Base-by-base conservation (phyloP, 805 yeast genomes). In the Candida dajiaensis region DNA sequence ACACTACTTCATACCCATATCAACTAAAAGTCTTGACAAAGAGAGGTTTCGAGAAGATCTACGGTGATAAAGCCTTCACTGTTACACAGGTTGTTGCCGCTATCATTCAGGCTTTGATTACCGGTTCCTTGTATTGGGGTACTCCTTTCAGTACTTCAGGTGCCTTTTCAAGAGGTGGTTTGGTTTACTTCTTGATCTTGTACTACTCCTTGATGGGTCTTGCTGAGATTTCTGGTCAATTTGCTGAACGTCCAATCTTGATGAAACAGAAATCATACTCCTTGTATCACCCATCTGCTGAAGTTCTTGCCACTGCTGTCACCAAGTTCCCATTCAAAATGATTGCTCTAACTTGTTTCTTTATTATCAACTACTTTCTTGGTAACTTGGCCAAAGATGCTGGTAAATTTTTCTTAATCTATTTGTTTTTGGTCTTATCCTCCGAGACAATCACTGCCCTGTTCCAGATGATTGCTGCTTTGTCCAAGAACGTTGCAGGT, bases 251-350 rank as follows among this genome's bases (percentile, higher is more conserved):
- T 52, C 76, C 81, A 41, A 78, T 86, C 51, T 73, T 83, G 23
- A 76, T 76, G 56, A 85, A 86, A 58, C 95, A 86, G 62, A 80
- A 81, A 58, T 73, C 76, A 39, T 86, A 82, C 54, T 81, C 88
- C 0, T 73, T 85, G 48, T 87, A 83, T 62, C 80, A 81, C 48
- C 89, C 90, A 6, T 74, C 89, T 9, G 81, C 87, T 4, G 94
- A 86, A 60, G 85, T 88, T 1, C 53, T 85, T 8, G 83, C 89
- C 0, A 67, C 78, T 7, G 68, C 78, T 38, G 44, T 83, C 4
- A 73, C 86, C 3, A 83, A 79, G 44, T 64, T 85, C 49, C 90
- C 92, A 3, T 70, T 78, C 46, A 84, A 84, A 63, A 51, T 77
- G 29, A 51, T 72, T 29, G 68, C 75, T 26, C 57, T 72, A 28